Percentiles rank a stretch among this genome's conserved stretches.
These are phyloP conservation scores for Brettanomyces custersianus DNA, from an alignment of 805 yeast species.

Conservation along the genomic window DNA sequence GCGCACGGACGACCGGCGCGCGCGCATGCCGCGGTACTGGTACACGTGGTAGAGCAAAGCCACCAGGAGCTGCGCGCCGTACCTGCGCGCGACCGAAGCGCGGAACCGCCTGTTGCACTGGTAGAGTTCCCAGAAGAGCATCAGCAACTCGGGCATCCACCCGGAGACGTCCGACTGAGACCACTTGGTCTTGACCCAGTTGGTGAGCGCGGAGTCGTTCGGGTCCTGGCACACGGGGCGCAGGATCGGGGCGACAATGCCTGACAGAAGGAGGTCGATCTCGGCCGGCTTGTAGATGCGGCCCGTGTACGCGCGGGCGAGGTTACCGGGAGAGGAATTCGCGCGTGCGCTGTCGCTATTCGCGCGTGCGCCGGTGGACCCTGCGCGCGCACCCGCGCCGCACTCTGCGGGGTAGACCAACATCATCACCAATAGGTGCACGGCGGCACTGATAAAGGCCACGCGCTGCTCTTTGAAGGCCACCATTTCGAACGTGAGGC, in stretches of 20 bases:
- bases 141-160: conserved; percentile 51
- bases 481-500: conserved; percentile 26
- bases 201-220: conserved; percentile 14
- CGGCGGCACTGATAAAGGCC: conserved; percentile 41
- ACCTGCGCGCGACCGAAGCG: conserved; percentile 31
- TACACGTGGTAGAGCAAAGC: conserved; percentile 49
- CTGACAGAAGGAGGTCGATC: conserved; percentile 36
- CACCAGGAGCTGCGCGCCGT: conserved; percentile 44
- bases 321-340: too few species aligned
- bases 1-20: conserved; percentile 36
- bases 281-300: conserved; percentile 48
- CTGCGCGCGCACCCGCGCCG: too few species aligned
- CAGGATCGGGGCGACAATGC: conserved; percentile 39
- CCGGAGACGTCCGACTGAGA: conserved; percentile 18
- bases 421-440: conserved; percentile 56
- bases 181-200: conserved; percentile 17
- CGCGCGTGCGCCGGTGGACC: too few species aligned
- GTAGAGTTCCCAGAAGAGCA: conserved; percentile 66
- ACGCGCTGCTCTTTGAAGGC: conserved; percentile 33
- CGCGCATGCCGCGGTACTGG: conserved; percentile 33
- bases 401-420: conserved; percentile 61
- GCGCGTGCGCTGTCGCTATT: too few species aligned
- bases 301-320: conserved; percentile 43
- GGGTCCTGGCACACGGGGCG: conserved; percentile 28
- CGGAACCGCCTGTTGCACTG: conserved; percentile 62